Evolutionary conservation across 1,284 basidiomycete species (phyloP).

Genomic region (Malassezia psittaci): DNA sequence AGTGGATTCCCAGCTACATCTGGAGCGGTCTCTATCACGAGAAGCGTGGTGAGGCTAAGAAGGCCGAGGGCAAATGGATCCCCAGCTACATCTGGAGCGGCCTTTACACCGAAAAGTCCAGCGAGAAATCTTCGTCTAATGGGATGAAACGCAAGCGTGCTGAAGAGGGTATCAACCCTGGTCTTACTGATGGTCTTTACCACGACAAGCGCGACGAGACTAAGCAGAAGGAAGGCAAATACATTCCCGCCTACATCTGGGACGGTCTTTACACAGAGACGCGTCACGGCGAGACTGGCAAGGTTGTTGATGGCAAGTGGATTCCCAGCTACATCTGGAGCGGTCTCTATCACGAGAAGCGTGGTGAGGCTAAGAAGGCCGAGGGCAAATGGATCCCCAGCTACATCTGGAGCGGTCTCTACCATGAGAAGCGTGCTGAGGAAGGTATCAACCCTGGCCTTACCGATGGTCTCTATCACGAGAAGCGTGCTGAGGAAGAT

Average conservation of each 20-base stretch:
- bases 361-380: background rate
- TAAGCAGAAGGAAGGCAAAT: background rate
- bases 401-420: background rate
- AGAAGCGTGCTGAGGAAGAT: background rate
- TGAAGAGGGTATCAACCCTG: background rate
- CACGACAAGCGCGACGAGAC: background rate
- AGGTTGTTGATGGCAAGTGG: background rate
- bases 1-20: background rate
- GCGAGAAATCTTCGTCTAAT: too few species aligned
- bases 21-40: too few species aligned
- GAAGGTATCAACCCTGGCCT: background rate
- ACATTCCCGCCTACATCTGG: background rate
- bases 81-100: background rate
- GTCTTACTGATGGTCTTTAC: background rate
- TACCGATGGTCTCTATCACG: background rate
- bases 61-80: conserved; percentile 2
- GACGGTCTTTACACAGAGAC: background rate
- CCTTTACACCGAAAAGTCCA: too few species aligned
- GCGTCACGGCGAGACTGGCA: background rate
- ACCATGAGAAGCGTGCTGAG: background rate
- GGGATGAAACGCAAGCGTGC: background rate
- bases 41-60: background rate
- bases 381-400: conserved; percentile 1
- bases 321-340: background rate
- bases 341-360: background rate